Conservation (phyloP, 129 eudicot species). For the Solidago caesia region DNA sequence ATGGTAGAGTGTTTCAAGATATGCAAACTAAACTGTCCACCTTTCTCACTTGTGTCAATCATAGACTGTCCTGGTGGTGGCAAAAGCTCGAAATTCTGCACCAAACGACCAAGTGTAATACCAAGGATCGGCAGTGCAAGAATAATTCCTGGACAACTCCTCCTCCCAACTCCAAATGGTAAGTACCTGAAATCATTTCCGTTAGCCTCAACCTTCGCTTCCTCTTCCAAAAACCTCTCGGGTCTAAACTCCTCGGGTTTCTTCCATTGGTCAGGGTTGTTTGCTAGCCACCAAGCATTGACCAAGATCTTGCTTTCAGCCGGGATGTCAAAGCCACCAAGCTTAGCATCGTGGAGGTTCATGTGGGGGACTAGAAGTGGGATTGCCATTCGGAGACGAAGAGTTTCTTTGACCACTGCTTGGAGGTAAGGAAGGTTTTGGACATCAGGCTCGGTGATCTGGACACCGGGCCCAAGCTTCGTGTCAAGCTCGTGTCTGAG, state of each 20-base stretch:
- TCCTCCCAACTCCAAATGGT: slow-evolving; percentile 85
- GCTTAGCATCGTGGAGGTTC: slow-evolving; percentile 91
- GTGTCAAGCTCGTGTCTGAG: slow-evolving; percentile 76
- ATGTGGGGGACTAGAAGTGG: slow-evolving; percentile 97
- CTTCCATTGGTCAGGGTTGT: slow-evolving; percentile 87
- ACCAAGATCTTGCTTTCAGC: slow-evolving; percentile 90
- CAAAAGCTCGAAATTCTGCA: slow-evolving; percentile 86
- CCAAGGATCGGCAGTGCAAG: slow-evolving; percentile 88
- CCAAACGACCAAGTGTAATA: slow-evolving; percentile 78
- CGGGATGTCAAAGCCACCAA: slow-evolving; percentile 72
- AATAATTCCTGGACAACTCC: slow-evolving; percentile 96
- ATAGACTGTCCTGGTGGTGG: slow-evolving; percentile 85
- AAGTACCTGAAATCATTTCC: slow-evolving; percentile 85
- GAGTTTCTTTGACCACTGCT: slow-evolving; percentile 93
- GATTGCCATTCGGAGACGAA: slow-evolving; percentile 85
- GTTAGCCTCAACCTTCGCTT: slow-evolving; percentile 75
- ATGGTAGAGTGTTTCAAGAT: slow-evolving; percentile 74
- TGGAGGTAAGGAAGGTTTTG: slow-evolving; percentile 85
- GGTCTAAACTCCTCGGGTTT: slow-evolving; percentile 95
- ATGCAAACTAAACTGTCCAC: slow-evolving; percentile 82
- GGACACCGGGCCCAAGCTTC: slow-evolving; percentile 69
- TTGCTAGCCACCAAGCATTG: slow-evolving; percentile 93
- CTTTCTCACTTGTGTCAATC: slow-evolving; percentile 76
- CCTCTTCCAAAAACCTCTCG: slow-evolving; percentile 92
- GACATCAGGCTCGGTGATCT: slow-evolving; percentile 73